Evolutionary conservation across 108 stramenopile species (phyloP).

Genomic region (Cyclotella sp.): DNA sequence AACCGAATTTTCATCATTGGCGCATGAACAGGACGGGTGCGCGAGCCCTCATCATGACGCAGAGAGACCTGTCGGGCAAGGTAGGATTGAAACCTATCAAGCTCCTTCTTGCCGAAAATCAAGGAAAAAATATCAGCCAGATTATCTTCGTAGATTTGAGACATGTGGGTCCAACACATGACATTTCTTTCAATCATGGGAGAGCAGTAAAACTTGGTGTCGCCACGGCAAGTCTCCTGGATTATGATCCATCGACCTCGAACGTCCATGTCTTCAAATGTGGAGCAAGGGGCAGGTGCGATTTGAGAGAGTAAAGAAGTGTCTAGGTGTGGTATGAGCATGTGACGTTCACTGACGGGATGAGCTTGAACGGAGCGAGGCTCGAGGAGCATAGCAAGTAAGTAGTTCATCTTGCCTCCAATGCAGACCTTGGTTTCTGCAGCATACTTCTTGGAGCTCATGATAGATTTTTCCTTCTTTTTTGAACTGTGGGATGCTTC

Average conservation of each 20-base stretch:
- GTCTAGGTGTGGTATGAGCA: constrained; percentile 28
- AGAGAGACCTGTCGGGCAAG: constrained; percentile 27
- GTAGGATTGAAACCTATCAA: constrained; percentile 15
- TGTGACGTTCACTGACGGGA: constrained; percentile 14
- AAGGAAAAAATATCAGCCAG: constrained; percentile 34
- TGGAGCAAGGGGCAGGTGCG: constrained; percentile 9
- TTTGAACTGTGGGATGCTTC: neutral
- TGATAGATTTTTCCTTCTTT: neutral
- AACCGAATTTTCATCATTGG: constrained; percentile 29
- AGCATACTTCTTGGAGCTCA: neutral
- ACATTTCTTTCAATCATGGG: constrained; percentile 51
- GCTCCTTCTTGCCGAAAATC: constrained; percentile 25
- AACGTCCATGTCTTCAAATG: constrained; percentile 21
- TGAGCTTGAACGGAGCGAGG: constrained; percentile 20
- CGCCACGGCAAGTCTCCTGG: constrained; percentile 38
- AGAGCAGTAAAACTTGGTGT: constrained; percentile 48
- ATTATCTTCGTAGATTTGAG: constrained; percentile 35
- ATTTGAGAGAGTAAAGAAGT: constrained; percentile 21
- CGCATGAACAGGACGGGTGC: constrained; percentile 16
- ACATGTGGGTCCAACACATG: constrained; percentile 25
- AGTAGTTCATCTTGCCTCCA: neutral
- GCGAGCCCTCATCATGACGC: constrained; percentile 18
- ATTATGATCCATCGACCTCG: constrained; percentile 53
- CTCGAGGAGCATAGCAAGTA: constrained; percentile 27
- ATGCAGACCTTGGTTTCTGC: neutral